Percentiles rank a stretch among this genome's conserved stretches.
These are phyloP conservation scores for Rosa persica DNA, from an alignment of 306 rosid genomes.

Conservation along the genomic window DNA sequence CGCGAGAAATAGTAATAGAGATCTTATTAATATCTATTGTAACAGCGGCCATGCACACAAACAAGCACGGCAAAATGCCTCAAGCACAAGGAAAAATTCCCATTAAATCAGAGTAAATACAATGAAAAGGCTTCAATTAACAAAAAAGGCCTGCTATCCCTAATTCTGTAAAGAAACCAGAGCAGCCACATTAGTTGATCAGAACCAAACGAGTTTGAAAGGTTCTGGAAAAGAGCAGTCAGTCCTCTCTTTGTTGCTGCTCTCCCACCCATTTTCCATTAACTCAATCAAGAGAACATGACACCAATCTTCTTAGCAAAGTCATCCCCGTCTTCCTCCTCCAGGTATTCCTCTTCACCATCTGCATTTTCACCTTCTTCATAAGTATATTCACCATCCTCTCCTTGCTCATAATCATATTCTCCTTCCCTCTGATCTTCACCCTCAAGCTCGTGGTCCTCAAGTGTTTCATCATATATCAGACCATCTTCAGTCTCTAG, in stretches of 20 bases:
- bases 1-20: slow-evolving; percentile 4
- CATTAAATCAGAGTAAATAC: slow-evolving; percentile 57
- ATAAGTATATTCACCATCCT: slow-evolving; percentile 64
- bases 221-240: slow-evolving; percentile 23
- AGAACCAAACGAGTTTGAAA: slow-evolving; percentile 29
- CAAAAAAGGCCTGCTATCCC: slow-evolving; percentile 45
- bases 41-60: slow-evolving; percentile 60
- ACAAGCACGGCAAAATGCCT: slow-evolving; percentile 62
- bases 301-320: slow-evolving; percentile 96
- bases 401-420: slow-evolving; percentile 74
- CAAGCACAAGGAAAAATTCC: slow-evolving; percentile 43
- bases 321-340: slow-evolving; percentile 88
- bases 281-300: slow-evolving; percentile 43
- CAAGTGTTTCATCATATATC: slow-evolving; percentile 50
- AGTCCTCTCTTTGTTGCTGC: background rate
- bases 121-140: slow-evolving; percentile 31
- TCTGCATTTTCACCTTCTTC: slow-evolving; percentile 78
- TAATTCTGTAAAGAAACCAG: slow-evolving; percentile 46
- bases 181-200: slow-evolving; percentile 50
- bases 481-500: slow-evolving; percentile 57
- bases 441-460: slow-evolving; percentile 62
- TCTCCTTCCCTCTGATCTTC: slow-evolving; percentile 70
- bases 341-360: slow-evolving; percentile 65
- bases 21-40: slow-evolving; percentile 35
- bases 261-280: background rate